phyloP scores from a whole-genome alignment of 2,329 filamentous ascomycete genomes.

The Didymella arachidicola region DNA sequence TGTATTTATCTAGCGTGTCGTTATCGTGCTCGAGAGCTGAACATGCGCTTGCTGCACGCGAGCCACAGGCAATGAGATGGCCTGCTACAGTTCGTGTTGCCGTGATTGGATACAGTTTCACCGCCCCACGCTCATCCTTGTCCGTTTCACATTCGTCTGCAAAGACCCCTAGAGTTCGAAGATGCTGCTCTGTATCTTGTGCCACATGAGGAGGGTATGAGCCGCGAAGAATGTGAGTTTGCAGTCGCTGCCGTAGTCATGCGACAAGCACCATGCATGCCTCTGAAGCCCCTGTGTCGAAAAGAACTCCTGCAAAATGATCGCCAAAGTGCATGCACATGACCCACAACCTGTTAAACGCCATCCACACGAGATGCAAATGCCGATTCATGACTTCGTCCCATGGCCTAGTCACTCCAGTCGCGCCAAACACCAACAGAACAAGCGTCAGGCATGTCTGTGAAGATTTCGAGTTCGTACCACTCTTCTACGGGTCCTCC shows the following conservation, averaged over 20 bases:
- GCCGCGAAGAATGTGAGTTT: constrained; percentile 1
- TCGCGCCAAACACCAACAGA: constrained; percentile 56
- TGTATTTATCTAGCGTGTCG: constrained; percentile 30
- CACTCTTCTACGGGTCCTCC: constrained; percentile 56
- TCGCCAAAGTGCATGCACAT: constrained; percentile 12
- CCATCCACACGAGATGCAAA: constrained; percentile 18
- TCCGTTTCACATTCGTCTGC: constrained; percentile 17
- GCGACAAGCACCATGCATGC: constrained; percentile 1
- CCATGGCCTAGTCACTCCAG: constrained; percentile 48
- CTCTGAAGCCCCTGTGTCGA: not conserved
- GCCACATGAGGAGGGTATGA: constrained; percentile 1
- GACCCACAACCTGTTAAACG: constrained; percentile 17
- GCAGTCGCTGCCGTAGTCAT: constrained; percentile 7
- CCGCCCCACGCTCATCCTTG: constrained; percentile 30
- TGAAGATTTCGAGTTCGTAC: constrained; percentile 60
- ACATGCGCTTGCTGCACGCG: constrained; percentile 33
- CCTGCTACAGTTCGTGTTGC: constrained; percentile 36
- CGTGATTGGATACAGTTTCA: constrained; percentile 39
- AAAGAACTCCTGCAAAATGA: not conserved
- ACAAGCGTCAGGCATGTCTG: constrained; percentile 55
- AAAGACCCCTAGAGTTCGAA: not conserved
- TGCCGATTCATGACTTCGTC: constrained; percentile 23
- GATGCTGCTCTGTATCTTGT: constrained; percentile 16
- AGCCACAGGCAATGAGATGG: constrained; percentile 34
- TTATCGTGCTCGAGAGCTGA: constrained; percentile 29